These are phyloP conservation scores for Benincasa hispida DNA, from an alignment of 306 rosid species.

Conservation along the genomic window DNA sequence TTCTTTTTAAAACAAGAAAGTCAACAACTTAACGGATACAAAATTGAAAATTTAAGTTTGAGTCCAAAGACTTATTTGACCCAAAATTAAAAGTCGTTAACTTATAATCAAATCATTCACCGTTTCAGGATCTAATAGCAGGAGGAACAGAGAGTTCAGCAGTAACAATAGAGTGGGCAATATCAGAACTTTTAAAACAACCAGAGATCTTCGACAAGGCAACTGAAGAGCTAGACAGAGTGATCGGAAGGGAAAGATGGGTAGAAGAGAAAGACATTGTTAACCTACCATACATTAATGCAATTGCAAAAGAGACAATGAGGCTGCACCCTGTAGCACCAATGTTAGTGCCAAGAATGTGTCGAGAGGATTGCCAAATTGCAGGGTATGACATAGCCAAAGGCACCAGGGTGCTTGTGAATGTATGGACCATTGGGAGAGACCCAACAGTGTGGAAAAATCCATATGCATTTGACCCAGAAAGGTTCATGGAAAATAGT, in stretches of 20 bases:
- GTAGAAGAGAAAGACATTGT: neutral
- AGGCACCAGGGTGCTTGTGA: neutral
- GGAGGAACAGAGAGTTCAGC: constrained; percentile 2
- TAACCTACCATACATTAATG: neutral
- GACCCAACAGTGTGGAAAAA: neutral
- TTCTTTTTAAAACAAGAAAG: no score
- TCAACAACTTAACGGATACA: no score
- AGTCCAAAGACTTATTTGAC: no score
- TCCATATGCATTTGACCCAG: neutral
- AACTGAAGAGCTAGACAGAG: neutral
- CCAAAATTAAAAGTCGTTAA: no score
- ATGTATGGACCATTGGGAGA: neutral
- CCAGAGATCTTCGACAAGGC: neutral
- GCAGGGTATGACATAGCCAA: neutral
- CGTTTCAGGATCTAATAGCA: neutral
- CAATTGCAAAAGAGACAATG: neutral
- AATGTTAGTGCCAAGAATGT: neutral
- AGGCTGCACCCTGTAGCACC: neutral
- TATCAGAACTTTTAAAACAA: neutral
- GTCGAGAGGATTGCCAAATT: neutral
- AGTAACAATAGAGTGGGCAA: neutral
- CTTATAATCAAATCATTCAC: no score
- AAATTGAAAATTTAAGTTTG: no score
- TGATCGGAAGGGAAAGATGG: constrained; percentile 1
- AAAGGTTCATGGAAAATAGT: neutral